Evolutionary conservation across 345 rosid genomes (phyloP).

Genomic region (Sapria himalayana): DNA sequence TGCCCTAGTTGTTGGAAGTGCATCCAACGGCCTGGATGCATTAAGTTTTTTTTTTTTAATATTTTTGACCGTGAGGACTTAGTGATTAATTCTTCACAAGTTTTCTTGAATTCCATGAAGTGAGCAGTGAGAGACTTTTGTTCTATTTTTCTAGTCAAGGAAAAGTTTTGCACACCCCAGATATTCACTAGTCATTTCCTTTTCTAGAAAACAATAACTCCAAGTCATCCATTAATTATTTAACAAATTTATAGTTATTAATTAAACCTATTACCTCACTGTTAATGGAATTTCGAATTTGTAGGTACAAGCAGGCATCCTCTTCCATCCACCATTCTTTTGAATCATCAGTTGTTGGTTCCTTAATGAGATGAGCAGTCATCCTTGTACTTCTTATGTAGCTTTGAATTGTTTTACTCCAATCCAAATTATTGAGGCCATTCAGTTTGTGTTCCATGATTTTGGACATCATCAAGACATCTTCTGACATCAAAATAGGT

Average conservation of each 20-base stretch:
- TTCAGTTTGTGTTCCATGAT: too few relatives aligned
- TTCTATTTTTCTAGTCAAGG: background rate
- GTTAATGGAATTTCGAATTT: background rate
- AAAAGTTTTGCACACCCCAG: background rate
- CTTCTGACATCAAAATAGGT: too few relatives aligned
- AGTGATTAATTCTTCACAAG: too few relatives aligned
- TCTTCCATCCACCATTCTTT: background rate
- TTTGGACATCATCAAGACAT: too few relatives aligned
- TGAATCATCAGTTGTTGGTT: background rate
- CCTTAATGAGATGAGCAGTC: background rate
- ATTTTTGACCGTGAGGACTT: too few relatives aligned
- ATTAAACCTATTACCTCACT: background rate
- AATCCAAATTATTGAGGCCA: background rate
- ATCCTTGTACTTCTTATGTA: background rate
- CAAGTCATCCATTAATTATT: background rate
- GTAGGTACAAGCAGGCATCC: background rate
- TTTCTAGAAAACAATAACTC: conserved; percentile 2
- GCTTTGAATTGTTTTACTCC: background rate
- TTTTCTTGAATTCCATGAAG: too few relatives aligned
- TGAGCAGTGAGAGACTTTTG: background rate
- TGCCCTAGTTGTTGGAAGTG: too few relatives aligned
- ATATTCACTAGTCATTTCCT: background rate
- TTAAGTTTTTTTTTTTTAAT: too few relatives aligned
- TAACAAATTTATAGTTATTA: background rate
- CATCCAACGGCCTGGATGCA: too few relatives aligned